phyloP scores from a whole-genome alignment of 2,329 filamentous ascomycete species.

The Pseudocercospora cruenta region DNA sequence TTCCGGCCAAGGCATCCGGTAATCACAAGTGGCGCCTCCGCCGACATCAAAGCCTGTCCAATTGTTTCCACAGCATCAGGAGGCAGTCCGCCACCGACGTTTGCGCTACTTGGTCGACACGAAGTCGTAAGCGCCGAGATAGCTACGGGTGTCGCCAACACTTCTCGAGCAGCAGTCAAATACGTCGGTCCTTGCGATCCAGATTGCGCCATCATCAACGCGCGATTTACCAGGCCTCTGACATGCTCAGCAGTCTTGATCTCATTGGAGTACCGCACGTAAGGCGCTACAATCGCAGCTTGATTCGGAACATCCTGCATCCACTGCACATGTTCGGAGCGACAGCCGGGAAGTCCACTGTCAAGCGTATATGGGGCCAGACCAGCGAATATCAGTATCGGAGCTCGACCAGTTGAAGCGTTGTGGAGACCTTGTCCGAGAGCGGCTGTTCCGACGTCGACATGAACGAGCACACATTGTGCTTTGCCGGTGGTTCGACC shows the following conservation, averaged over 20 bases:
- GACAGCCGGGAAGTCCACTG: conserved; percentile 68
- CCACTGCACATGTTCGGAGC: conserved; percentile 81
- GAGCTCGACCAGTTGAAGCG: conserved; percentile 69
- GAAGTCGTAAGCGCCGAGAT: conserved; percentile 61
- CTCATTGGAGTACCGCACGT: conserved; percentile 77
- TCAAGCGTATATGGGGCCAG: conserved; percentile 69
- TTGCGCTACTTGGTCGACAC: conserved; percentile 48
- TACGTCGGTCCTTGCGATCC: conserved; percentile 74
- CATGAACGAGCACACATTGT: conserved; percentile 75
- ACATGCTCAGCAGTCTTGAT: conserved; percentile 79
- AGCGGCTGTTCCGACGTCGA: conserved; percentile 78
- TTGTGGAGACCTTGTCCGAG: conserved; percentile 76
- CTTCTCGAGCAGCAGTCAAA: conserved; percentile 72
- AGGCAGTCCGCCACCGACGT: conserved; percentile 60
- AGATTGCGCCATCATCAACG: conserved; percentile 74
- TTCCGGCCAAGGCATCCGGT: conserved; percentile 71
- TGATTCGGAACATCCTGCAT: conserved; percentile 78
- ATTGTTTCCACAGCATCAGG: conserved; percentile 58
- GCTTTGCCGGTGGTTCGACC: conserved; percentile 69
- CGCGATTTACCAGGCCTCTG: conserved; percentile 81
- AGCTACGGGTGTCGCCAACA: conserved; percentile 67
- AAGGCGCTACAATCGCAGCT: conserved; percentile 75
- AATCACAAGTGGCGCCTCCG: conserved; percentile 66
- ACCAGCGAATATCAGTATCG: conserved; percentile 74
- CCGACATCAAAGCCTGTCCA: conserved; percentile 62